Evolutionary conservation across 768 basidiomycete species (phyloP).

Genomic region (Infundibulicybe gibba): DNA sequence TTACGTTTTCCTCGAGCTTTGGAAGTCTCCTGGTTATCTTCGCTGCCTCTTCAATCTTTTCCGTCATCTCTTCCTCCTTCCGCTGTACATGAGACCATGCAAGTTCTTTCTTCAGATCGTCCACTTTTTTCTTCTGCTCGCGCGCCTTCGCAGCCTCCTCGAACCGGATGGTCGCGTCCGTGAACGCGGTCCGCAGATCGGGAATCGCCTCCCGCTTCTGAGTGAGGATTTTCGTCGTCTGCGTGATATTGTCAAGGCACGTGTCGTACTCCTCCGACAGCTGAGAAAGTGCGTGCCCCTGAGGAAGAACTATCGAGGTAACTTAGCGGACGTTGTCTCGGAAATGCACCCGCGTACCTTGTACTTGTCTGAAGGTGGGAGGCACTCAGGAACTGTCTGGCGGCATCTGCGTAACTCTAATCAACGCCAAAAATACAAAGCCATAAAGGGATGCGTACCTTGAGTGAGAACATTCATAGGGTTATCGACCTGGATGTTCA

Average conservation of each 20-base stretch:
- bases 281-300: conserved; percentile 89
- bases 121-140: conserved; percentile 62
- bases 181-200: conserved; percentile 59
- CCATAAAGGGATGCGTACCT: conserved; percentile 33
- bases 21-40: conserved; percentile 29
- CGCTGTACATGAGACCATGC: conserved; percentile 83
- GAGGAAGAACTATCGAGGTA: conserved; percentile 75
- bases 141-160: conserved; percentile 74
- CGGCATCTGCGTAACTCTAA: conserved; percentile 46
- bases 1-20: conserved; percentile 31
- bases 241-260: conserved; percentile 68
- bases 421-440: neutral
- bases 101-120: conserved; percentile 73
- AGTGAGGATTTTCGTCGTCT: conserved; percentile 59
- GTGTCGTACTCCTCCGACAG: conserved; percentile 84
- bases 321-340: neutral
- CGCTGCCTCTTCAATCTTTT: conserved; percentile 31
- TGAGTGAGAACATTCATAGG: conserved; percentile 94
- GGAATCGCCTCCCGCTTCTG: conserved; percentile 78
- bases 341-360: conserved; percentile 44
- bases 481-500: conserved; percentile 96
- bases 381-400: conserved; percentile 81
- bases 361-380: conserved; percentile 85
- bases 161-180: conserved; percentile 55
- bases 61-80: conserved; percentile 58